These are phyloP conservation scores for Ceratobasidium theobromae DNA, from an alignment of 1,284 basidiomycete genomes.

Conservation along the genomic window DNA sequence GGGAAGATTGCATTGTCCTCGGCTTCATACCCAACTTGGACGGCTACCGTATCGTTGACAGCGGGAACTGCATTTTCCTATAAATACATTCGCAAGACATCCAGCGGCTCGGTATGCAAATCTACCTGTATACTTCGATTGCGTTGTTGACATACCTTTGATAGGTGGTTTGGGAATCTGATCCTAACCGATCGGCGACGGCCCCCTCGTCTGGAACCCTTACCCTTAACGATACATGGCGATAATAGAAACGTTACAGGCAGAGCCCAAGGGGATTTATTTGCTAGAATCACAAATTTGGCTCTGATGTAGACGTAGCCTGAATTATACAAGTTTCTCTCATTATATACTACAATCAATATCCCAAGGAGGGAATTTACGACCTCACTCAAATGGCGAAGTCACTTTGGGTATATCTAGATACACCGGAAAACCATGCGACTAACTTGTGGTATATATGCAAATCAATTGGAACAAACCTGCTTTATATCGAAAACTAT, in stretches of 20 bases:
- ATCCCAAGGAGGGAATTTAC: no score
- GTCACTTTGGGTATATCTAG: no score
- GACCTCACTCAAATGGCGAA: no score
- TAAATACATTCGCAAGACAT: slow-evolving; percentile 62
- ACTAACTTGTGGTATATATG: neutral
- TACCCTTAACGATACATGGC: neutral
- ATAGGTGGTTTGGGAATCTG: slow-evolving; percentile 56
- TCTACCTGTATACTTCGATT: neutral
- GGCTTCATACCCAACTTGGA: slow-evolving; percentile 60
- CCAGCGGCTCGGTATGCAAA: slow-evolving; percentile 53
- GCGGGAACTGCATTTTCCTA: slow-evolving; percentile 55
- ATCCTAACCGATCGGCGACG: slow-evolving; percentile 56
- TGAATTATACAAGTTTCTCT: no score
- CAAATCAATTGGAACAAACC: neutral
- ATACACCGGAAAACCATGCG: no score
- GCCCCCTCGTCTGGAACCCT: slow-evolving; percentile 38
- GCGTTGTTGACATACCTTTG: neutral
- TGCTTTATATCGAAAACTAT: neutral
- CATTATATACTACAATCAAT: no score
- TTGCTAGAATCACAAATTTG: no score
- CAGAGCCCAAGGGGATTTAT: no score
- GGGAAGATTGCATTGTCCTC: slow-evolving; percentile 56
- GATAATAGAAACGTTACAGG: no score
- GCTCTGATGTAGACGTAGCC: no score
- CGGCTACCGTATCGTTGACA: slow-evolving; percentile 52